phyloP scores from a whole-genome alignment of 1,139 yeast species.

The Zygosaccharomyces pseudobailii region DNA sequence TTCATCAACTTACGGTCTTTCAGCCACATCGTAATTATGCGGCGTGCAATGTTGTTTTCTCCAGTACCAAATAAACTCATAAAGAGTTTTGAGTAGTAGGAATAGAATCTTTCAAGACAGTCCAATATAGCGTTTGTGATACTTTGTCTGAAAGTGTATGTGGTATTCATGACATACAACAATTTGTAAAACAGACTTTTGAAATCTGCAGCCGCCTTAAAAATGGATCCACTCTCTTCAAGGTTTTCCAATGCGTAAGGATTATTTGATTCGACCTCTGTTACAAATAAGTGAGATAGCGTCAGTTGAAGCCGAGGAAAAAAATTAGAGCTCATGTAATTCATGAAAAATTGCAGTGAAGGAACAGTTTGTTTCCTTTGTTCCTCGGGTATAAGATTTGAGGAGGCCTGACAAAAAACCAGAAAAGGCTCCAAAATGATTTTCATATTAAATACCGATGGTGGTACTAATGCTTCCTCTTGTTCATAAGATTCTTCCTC shows the following conservation, averaged over 20 bases:
- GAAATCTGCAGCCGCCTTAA: constrained; percentile 53
- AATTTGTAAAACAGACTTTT: constrained; percentile 47
- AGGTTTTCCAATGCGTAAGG: constrained; percentile 32
- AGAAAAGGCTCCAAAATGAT: constrained; percentile 54
- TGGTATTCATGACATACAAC: constrained; percentile 56
- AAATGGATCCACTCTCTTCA: constrained; percentile 31
- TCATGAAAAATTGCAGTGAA: constrained; percentile 48
- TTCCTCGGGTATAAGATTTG: constrained; percentile 35
- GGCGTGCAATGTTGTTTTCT: constrained; percentile 17
- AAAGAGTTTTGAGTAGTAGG: constrained; percentile 32
- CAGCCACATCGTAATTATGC: constrained; percentile 45
- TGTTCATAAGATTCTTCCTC: constrained; percentile 53
- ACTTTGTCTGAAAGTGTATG: constrained; percentile 51
- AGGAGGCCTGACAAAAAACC: constrained; percentile 47
- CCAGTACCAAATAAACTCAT: constrained; percentile 24
- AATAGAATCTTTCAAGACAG: constrained; percentile 33
- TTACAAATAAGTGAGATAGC: constrained; percentile 40
- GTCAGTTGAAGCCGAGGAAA: constrained; percentile 60
- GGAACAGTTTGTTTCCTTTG: constrained; percentile 29
- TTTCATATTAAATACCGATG: constrained; percentile 79
- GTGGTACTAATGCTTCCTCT: constrained; percentile 66
- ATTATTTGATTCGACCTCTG: constrained; percentile 36
- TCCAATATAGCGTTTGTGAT: constrained; percentile 46
- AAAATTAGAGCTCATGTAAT: constrained; percentile 60
- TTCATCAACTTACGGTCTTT: constrained; percentile 31